Evolutionary conservation across 2,329 filamentous ascomycete genomes (phyloP), one percentile per base, ranked within the genome.

Genomic region (Pseudogymnoascus sp.): DNA sequence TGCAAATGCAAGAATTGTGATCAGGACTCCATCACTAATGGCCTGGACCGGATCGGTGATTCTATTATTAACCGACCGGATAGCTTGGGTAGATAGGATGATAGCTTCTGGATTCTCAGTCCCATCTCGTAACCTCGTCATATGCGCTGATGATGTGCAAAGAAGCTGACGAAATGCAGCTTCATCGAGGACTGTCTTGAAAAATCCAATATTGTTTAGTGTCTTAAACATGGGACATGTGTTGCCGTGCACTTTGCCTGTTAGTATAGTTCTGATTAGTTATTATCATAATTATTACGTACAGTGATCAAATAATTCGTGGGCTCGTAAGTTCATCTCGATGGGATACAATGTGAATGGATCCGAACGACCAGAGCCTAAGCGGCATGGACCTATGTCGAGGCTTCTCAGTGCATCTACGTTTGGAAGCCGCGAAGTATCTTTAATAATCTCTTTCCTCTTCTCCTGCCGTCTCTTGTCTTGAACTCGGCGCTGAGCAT

Each of bases 141-240:
- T 65, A 28, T 67, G 65, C 1, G 62, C 61, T 8, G 62, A 48
- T 37, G 65, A 65, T 7, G 64, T 67, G 23, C 62, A 65, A n/a
- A 67, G 61, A 36, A 67, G 45, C 25, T 67, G 65, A 36, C 57
- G 57, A 57, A 67, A 64, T 4, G 39, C 64, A 13, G 65, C 65
- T 31, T 39, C 54, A 54, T 67, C 65, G 4, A 25, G 48, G 13
- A 65, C 41, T 10, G 43, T 64, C 36, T 39, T 36, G 34, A 64
- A 67, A 57, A 67, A 67, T 28, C 65, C 65, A 60, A 65, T 64
- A 31, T 39, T 63, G 37, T 37, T 62, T 45, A 67, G 25, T 2
- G 65, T 65, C 19, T 62, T 51, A 43, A 67, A 67, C 64, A 67
- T 65, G 10, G 65, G 64, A 45, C 65, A 67, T 11, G 43, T 61